Base-by-base conservation (phyloP, 1,139 yeast species). In the Citeromyces siamensis region DNA sequence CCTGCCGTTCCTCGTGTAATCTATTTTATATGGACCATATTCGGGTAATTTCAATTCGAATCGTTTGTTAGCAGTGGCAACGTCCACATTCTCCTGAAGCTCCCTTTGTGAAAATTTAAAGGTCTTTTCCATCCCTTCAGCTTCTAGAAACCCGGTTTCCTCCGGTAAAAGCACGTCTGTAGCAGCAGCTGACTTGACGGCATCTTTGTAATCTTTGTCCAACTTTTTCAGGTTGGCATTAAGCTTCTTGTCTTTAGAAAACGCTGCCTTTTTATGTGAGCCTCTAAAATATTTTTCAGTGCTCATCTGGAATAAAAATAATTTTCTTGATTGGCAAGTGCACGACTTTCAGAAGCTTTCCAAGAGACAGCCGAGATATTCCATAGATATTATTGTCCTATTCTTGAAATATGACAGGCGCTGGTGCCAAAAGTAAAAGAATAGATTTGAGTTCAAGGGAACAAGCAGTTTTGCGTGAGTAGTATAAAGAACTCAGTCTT, bases 91-190 rank as follows among this genome's bases (percentile, higher is more conserved):
- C 23, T 71, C 68, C 26, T 62, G 71, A 33, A 93, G 78, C 38
- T 90, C 96, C 28, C 70, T 70, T 55, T 93, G 99, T 33, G 69
- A 71, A 49, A 84, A 83, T 57, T 82, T 84, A 61, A 65, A 85
- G 0, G 98, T 90, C 53, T 74, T 77, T 58, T 93, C 99, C 85
- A 90, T 77, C 33, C 78, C 83, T 47, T 93, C 98, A 3, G 95
- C 85, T 54, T 90, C 98, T 45, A 93, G 60, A 48, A 66, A 81
- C 35, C 98, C 98, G 3, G 68, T 71, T 33, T 81, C 79, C 60
- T 90, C 96, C 46, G 83, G 84, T 35, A 86, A 62, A 45, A 93
- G 67, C 52, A 84, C 69, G 48, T 90, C 96, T 0, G 96, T 84
- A 6, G 82, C 77, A 18, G 88, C 84, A 1, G 95, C 95, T 12